These are phyloP conservation scores for Hemileccinum impolitum DNA, from an alignment of 768 basidiomycete species.

Conservation along the genomic window DNA sequence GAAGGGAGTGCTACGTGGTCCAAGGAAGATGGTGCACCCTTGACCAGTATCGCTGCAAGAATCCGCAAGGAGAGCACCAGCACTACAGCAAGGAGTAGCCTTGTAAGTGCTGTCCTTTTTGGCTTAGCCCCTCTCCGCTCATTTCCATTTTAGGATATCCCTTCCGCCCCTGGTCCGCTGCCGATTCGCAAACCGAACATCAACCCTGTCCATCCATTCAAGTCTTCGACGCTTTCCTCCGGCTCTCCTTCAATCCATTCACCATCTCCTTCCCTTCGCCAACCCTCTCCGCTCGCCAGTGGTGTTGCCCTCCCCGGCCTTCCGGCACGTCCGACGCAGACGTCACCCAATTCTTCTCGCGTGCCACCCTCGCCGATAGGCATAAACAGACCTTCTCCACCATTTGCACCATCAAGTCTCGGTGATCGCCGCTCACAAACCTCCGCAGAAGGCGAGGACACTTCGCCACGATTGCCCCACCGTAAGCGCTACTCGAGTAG, in stretches of 20 bases:
- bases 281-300: conserved; percentile 42
- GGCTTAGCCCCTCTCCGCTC: conserved; percentile 2
- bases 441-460: conserved; percentile 35
- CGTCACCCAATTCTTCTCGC: conserved; percentile 42
- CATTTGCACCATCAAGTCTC: conserved; percentile 41
- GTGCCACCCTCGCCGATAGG: conserved; percentile 40
- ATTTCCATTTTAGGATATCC: conserved; percentile 31
- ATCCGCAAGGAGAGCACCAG: conserved; percentile 52
- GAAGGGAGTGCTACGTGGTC: conserved; percentile 35
- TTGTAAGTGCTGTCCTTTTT: conserved; percentile 10
- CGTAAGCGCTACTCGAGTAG: conserved; percentile 75
- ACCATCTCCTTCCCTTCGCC: conserved; percentile 45
- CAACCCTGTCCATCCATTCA: conserved; percentile 45
- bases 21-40: conserved; percentile 34
- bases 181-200: conserved; percentile 45
- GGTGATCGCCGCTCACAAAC: conserved; percentile 40
- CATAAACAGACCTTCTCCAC: conserved; percentile 35
- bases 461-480: conserved; percentile 22
- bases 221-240: conserved; percentile 47
- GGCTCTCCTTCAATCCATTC: conserved; percentile 49
- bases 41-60: conserved; percentile 40
- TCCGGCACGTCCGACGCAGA: conserved; percentile 35
- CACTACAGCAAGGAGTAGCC: conserved; percentile 33
- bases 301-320: conserved; percentile 29
- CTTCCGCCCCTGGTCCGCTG: conserved; percentile 38